Evolutionary conservation across 495 filamentous ascomycete species (phyloP).

Genomic region (Margaritispora aquatica): DNA sequence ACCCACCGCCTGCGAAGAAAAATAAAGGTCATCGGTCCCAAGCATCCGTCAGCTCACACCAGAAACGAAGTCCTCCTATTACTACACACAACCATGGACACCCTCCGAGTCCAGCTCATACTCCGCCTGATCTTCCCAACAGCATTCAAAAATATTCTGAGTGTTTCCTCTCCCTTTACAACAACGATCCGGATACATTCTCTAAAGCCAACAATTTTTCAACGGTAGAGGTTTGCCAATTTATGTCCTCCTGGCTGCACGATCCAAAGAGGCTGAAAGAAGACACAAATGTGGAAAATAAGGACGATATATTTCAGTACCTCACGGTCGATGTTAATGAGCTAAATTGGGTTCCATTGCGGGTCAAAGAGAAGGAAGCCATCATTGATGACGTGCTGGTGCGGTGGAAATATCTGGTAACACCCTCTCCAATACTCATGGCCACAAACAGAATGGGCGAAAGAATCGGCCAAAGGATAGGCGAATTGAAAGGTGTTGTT

Average conservation of each 20-base stretch:
- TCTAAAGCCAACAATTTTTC: constrained; percentile 51
- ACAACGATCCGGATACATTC: constrained; percentile 48
- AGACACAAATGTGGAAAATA: constrained; percentile 36
- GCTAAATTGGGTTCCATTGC: constrained; percentile 33
- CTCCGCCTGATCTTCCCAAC: constrained; percentile 47
- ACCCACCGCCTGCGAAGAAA: constrained; percentile 49
- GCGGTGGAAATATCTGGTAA: constrained; percentile 71
- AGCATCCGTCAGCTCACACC: constrained; percentile 57
- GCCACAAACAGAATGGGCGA: no score
- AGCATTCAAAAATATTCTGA: constrained; percentile 56
- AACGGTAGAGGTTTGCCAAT: constrained; percentile 58
- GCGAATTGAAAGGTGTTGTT: constrained; percentile 82
- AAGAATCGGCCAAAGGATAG: no score
- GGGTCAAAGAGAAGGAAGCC: constrained; percentile 38
- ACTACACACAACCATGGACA: constrained; percentile 34
- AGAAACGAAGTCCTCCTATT: constrained; percentile 46
- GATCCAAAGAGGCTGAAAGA: constrained; percentile 45
- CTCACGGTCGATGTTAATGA: constrained; percentile 27
- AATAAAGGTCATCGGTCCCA: constrained; percentile 71
- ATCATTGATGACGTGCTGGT: constrained; percentile 36
- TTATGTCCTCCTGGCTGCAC: constrained; percentile 66
- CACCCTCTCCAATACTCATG: constrained; percentile 47
- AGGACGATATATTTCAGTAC: constrained; percentile 43
- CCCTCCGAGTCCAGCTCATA: constrained; percentile 48
- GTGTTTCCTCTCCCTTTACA: constrained; percentile 66